phyloP scores from a whole-genome alignment of 2,329 filamentous ascomycete species.

The Aspergillus niger region DNA sequence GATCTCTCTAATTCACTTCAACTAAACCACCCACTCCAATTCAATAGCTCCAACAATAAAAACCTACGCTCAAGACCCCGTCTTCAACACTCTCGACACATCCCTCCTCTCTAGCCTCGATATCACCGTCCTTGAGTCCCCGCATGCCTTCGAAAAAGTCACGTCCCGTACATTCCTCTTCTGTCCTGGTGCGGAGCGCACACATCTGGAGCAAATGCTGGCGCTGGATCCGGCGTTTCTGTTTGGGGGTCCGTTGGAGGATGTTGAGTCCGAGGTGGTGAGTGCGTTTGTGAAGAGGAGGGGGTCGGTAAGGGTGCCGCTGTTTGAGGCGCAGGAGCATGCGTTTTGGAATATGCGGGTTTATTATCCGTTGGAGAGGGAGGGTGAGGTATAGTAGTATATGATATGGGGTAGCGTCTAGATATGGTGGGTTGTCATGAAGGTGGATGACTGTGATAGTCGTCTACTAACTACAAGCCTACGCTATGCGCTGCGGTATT shows the following conservation, averaged over 20 bases:
- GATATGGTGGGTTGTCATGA: neutral
- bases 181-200: slow-evolving; percentile 59
- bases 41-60: slow-evolving; percentile 21
- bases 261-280: slow-evolving; percentile 29
- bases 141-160: slow-evolving; percentile 56
- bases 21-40: neutral
- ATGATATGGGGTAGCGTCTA: no score
- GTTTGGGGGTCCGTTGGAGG: slow-evolving; percentile 55
- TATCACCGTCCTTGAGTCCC: slow-evolving; percentile 48
- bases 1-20: neutral
- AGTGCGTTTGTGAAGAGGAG: slow-evolving; percentile 22
- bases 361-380: slow-evolving; percentile 28
- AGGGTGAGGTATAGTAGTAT: neutral
- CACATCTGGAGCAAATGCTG: slow-evolving; percentile 56
- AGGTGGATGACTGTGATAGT: neutral
- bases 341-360: slow-evolving; percentile 42
- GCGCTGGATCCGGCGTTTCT: slow-evolving; percentile 54
- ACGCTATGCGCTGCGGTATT: neutral
- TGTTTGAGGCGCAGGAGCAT: slow-evolving; percentile 36
- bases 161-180: slow-evolving; percentile 57
- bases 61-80: slow-evolving; percentile 57
- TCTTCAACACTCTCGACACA: slow-evolving; percentile 50
- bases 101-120: slow-evolving; percentile 38
- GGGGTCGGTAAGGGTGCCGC: slow-evolving; percentile 30
- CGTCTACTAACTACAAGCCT: neutral